Evolutionary conservation across 1,284 basidiomycete genomes (phyloP).

Genomic region (Trichosporon asahii): DNA sequence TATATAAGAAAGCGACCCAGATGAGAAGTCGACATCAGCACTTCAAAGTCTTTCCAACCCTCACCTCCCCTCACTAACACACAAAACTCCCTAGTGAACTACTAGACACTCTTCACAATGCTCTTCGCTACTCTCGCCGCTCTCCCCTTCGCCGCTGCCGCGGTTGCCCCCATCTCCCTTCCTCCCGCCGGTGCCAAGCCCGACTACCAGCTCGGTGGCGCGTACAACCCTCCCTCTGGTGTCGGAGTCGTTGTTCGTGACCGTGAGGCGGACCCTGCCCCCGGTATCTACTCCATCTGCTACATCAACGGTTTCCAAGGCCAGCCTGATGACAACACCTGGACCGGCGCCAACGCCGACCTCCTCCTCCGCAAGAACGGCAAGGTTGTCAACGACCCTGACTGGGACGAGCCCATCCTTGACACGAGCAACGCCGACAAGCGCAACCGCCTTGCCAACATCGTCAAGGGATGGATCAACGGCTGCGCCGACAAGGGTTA

Average conservation of each 20-base stretch:
- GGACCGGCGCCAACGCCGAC: neutral
- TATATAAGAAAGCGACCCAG: neutral
- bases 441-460: neutral
- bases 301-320: slow-evolving; percentile 12
- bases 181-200: neutral
- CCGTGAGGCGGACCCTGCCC: neutral
- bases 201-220: slow-evolving; percentile 11
- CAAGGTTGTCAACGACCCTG: neutral
- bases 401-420: slow-evolving; percentile 9
- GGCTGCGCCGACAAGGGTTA: neutral
- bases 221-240: slow-evolving; percentile 8
- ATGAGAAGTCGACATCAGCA: neutral
- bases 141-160: slow-evolving; percentile 2
- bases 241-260: slow-evolving; percentile 8
- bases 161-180: neutral
- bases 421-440: slow-evolving; percentile 2
- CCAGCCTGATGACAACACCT: neutral
- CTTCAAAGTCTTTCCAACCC: neutral
- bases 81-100: neutral
- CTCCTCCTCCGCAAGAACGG: neutral
- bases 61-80: too few species aligned
- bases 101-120: neutral
- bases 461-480: slow-evolving; percentile 4
- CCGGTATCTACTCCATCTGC: neutral
- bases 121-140: neutral